Evolutionary conservation across 1,284 basidiomycete species (phyloP).

Genomic region (Ustilago nuda): DNA sequence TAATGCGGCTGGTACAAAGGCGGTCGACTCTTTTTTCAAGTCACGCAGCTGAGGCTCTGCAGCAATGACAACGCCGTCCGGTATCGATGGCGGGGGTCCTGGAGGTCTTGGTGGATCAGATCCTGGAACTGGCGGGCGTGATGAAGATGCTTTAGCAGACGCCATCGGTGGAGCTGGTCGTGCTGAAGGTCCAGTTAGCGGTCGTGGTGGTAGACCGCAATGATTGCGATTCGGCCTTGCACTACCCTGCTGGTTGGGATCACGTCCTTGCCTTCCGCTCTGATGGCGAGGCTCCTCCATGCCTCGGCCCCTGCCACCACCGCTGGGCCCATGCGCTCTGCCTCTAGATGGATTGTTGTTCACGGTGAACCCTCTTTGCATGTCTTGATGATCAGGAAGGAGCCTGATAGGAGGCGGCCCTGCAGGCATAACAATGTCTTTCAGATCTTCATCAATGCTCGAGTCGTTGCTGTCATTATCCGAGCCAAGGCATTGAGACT

Average conservation of each 20-base stretch:
- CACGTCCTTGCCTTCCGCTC: constrained; percentile 4
- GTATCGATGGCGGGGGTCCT: constrained; percentile 37
- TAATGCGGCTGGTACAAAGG: constrained; percentile 64
- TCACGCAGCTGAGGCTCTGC: constrained; percentile 66
- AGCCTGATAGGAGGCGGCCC: constrained; percentile 54
- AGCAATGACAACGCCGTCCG: constrained; percentile 47
- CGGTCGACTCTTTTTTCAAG: constrained; percentile 62
- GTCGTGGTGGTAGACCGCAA: constrained; percentile 4
- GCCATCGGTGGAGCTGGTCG: constrained; percentile 6
- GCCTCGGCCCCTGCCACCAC: constrained; percentile 12
- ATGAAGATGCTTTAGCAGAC: not conserved
- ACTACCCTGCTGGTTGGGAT: not conserved
- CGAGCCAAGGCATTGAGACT: constrained; percentile 6
- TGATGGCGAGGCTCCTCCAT: constrained; percentile 9
- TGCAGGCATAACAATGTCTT: constrained; percentile 64
- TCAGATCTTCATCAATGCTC: constrained; percentile 56
- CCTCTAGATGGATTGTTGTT: not conserved
- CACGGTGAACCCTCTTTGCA: not conserved
- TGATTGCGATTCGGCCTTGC: constrained; percentile 3
- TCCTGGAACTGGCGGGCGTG: not conserved
- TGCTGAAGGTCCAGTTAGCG: constrained; percentile 5
- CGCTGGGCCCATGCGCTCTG: not conserved
- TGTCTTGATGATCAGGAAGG: not conserved
- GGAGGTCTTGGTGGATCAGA: constrained; percentile 16
- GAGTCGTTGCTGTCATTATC: constrained; percentile 52